Conservation (phyloP, 2,329 filamentous ascomycete species). For the Hypocrella siamensis region DNA sequence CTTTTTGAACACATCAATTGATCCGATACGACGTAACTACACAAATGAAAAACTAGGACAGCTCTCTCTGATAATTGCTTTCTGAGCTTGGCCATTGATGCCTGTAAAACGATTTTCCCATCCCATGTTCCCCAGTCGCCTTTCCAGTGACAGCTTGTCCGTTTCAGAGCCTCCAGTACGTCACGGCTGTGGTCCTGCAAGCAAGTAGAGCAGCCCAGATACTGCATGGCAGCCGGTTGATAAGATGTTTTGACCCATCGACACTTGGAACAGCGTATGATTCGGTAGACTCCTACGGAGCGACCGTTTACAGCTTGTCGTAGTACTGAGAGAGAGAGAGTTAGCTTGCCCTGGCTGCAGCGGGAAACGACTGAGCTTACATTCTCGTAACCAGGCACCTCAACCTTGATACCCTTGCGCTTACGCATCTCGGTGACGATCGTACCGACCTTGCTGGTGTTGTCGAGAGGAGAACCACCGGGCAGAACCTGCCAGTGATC, state of each 20-base stretch:
- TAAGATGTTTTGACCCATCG: conserved; percentile 20
- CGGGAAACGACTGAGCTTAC: too few species aligned
- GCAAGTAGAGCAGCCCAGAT: conserved; percentile 12
- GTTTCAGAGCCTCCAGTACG: too few species aligned
- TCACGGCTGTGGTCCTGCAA: conserved; percentile 9
- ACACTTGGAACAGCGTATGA: conserved; percentile 24
- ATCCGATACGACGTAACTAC: conserved; percentile 27
- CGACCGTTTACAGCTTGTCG: conserved; percentile 79
- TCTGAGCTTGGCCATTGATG: too few species aligned
- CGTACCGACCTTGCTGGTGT: conserved; percentile 64
- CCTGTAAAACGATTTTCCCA: too few species aligned
- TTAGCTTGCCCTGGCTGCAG: too few species aligned
- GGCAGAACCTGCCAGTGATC: conserved; percentile 97
- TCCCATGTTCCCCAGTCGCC: too few species aligned
- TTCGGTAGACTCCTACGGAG: conserved; percentile 27
- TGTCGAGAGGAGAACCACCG: conserved; percentile 82
- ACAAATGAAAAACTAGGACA: too few species aligned
- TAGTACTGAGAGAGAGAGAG: conserved; percentile 54
- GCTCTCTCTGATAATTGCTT: too few species aligned
- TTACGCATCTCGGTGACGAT: conserved; percentile 86
- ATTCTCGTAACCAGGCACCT: conserved; percentile 87
- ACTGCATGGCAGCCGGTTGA: conserved; percentile 22
- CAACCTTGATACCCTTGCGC: conserved; percentile 98
- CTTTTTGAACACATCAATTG: conserved; percentile 21
- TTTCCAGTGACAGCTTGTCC: too few species aligned